phyloP scores from a whole-genome alignment of 1,139 yeast genomes.

The Kurtzmaniella quercitrusa region DNA sequence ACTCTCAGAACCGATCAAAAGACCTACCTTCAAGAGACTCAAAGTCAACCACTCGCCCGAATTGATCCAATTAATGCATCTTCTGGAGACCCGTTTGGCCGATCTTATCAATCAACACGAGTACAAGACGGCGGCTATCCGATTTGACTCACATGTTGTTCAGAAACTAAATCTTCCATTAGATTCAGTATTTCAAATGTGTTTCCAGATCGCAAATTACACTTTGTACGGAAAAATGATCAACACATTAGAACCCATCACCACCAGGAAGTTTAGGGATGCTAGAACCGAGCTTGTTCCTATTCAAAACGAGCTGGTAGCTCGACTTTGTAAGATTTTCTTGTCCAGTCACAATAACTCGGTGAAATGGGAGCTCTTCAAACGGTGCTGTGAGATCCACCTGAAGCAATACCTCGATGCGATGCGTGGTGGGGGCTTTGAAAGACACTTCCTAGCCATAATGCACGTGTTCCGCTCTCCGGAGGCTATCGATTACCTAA shows the following conservation, averaged over 20 bases:
- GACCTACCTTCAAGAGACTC: conserved; percentile 42
- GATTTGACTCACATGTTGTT: conserved; percentile 43
- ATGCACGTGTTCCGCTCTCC: conserved; percentile 40
- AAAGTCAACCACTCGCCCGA: conserved; percentile 49
- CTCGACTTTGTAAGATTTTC: conserved; percentile 55
- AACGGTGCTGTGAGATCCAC: conserved; percentile 51
- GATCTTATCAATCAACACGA: conserved; percentile 73
- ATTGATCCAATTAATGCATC: conserved; percentile 48
- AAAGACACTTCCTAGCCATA: conserved; percentile 64
- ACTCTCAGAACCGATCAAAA: conserved; percentile 29
- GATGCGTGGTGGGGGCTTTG: conserved; percentile 63
- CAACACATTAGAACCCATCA: conserved; percentile 68
- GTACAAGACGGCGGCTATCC: conserved; percentile 39
- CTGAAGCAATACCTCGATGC: conserved; percentile 45
- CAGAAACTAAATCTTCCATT: conserved; percentile 51
- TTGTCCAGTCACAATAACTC: conserved; percentile 47
- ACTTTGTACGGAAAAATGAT: conserved; percentile 68
- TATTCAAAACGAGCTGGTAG: conserved; percentile 52
- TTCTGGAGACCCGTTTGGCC: conserved; percentile 72
- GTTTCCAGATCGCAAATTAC: conserved; percentile 67
- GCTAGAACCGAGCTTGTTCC: conserved; percentile 68
- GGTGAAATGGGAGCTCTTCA: conserved; percentile 49
- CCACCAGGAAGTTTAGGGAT: conserved; percentile 63
- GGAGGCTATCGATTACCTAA: conserved; percentile 32
- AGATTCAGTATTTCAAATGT: conserved; percentile 65